Base-by-base conservation (phyloP, 306 rosid species). In the Pyrus betulifolia region DNA sequence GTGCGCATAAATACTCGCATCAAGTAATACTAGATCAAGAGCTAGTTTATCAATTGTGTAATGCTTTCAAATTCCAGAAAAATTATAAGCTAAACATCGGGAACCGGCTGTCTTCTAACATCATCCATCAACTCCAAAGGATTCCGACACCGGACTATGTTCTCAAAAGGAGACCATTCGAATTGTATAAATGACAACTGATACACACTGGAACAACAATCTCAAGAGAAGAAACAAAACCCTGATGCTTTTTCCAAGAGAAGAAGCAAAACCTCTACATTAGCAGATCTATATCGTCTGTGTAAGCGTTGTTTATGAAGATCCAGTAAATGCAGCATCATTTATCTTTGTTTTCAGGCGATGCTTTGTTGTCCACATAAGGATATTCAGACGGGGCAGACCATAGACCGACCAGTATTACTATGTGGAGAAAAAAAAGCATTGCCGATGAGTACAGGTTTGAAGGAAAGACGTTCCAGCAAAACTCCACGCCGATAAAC, bases 391-490 rank as follows among this genome's bases (percentile, higher is more conserved):
- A 71, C 28, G 96, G 89, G 65, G 90, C 87, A 76, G 76, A 81
- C 98, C 97, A 92, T 33, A 96, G 83, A 81, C 99, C 98, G 85
- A 84, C 85, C 38, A 91, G 87, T 79, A 91, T 86, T 78, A 83
- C 76, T 64, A 91, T 58, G 86, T 92, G 99, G 66, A 92, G 86
- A 74, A 80, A 78, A 40, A 89, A 80, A 80, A 96, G 97, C 44
- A 89, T 60, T 4, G 82, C 79, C 6, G 98, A 90, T 8, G 96
- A 92, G 77, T 82, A 72, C 57, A 55, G 74, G 73, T 77, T 91
- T 54, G 99, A 91, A 71, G 99, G 98, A 82, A 81, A 95, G 68
- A 95, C 79, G 71, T 95, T 92, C 97, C 99, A 95, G 86, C 99
- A 92, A 10, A 89, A 60, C 85, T 92, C 98, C 76, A 90, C 93